Evolutionary conservation across 345 rosid species (phyloP), one percentile per base, ranked within the genome.

Genomic region (Combretum micranthum): DNA sequence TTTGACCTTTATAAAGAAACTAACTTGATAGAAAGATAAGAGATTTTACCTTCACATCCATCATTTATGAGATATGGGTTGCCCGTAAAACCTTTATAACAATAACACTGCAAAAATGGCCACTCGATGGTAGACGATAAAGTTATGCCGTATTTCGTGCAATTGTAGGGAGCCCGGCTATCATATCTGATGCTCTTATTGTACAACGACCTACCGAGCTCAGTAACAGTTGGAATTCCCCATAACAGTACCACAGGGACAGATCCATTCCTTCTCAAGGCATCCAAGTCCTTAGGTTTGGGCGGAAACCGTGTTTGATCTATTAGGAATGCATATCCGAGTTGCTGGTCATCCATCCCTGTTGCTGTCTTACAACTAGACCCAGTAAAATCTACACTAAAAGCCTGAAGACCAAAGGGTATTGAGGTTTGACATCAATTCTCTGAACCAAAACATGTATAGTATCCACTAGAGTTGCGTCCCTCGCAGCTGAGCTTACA

Each of bases 31-130:
- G 12, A 21, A 15, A 25, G 57, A 13, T 1, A 18, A 5, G 19
- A 8, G 18, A 13, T 32, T 20, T 20, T 56, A 56, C 60, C 50
- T 56, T 12, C 12, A 42, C 60, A 56, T 43, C 60, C 50, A 4
- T 32, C 9, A 21, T 20, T 10, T 17, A 10, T 11, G 20, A 56
- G 50, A 18, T 42, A 56, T 15, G 60, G 50, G 50, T 56, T 56
- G 22, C 60, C 60, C 19, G 15, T 15, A 20, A 14, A 56, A 16
- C 59, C 59, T 13, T n/a, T 9, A 23, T 12, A 1, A 20, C 59
- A 56, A 16, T 6, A 3, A 43, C 60, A 56, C 39, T 2, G 7
- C 12, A 56, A 4, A 6, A 56, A 21, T 11, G n/a, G 20, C 10
- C 14, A 2, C 0, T 18, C 2, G 9, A 7, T 4, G 19, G 26